Conservation (phyloP, 768 basidiomycete species). For the Amanita brunnescens region DNA sequence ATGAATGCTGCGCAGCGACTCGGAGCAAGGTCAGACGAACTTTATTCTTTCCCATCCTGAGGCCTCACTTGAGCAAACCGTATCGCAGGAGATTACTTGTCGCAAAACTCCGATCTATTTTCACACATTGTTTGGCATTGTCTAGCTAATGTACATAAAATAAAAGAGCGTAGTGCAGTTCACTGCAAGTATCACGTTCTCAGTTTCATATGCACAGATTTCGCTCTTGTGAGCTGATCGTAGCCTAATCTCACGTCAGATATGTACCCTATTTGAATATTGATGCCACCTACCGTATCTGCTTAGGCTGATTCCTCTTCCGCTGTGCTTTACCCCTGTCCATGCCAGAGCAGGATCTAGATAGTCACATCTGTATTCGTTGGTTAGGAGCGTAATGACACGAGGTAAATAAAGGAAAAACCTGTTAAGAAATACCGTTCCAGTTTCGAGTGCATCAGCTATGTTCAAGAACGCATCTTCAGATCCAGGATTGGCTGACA, state of each 20-base stretch:
- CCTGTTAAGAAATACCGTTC: constrained; percentile 92
- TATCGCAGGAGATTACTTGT: background rate
- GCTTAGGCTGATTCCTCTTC: constrained; percentile 84
- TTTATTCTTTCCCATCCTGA: constrained; percentile 4
- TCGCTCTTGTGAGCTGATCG: constrained; percentile 76
- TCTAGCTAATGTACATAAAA: background rate
- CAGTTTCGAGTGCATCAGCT: constrained; percentile 68
- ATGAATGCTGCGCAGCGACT: background rate
- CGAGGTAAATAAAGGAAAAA: constrained; percentile 17
- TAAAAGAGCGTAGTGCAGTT: background rate
- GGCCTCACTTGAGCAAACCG: background rate
- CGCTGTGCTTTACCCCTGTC: constrained; percentile 92
- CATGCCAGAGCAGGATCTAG: constrained; percentile 91
- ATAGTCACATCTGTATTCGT: constrained; percentile 58
- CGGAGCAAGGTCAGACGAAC: background rate
- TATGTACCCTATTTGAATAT: background rate
- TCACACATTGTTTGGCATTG: background rate
- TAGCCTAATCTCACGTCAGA: constrained; percentile 43
- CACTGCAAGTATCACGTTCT: background rate
- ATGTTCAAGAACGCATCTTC: constrained; percentile 60
- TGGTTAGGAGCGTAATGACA: background rate
- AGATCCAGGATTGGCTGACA: constrained; percentile 47
- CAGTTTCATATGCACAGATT: constrained; percentile 72
- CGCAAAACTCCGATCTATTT: too few species aligned
- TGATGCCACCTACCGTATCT: constrained; percentile 58